Percentiles rank a stretch among this genome's conserved stretches.
Conservation (phyloP, 2,329 filamentous ascomycete species). For the Coccinonectria pachysandricola region DNA sequence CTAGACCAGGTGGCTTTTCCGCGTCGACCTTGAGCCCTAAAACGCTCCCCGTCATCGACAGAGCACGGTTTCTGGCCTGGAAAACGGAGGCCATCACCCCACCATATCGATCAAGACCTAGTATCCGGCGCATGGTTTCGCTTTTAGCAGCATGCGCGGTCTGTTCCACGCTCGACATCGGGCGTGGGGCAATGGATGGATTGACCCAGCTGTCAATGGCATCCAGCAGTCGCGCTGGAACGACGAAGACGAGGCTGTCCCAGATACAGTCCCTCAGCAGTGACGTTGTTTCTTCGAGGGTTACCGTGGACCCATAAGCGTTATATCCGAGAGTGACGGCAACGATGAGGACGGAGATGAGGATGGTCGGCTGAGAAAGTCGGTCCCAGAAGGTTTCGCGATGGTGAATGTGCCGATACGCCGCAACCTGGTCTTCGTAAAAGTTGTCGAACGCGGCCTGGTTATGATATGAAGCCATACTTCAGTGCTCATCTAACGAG, state of each 20-base stretch:
- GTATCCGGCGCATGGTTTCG: conserved; percentile 51
- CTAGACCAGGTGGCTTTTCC: conserved; percentile 56
- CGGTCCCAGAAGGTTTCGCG: conserved; percentile 21
- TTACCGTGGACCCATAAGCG: conserved; percentile 22
- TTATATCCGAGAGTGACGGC: conserved; percentile 25
- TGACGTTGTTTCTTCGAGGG: conserved; percentile 18
- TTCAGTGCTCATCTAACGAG: conserved; percentile 18
- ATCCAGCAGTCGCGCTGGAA: conserved; percentile 48
- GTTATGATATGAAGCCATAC: conserved; percentile 23
- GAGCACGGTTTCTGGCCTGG: conserved; percentile 45
- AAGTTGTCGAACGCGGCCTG: conserved; percentile 23
- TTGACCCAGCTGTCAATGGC: conserved; percentile 45
- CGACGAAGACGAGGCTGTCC: conserved; percentile 47
- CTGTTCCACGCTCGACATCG: conserved; percentile 27
- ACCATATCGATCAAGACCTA: conserved; percentile 45
- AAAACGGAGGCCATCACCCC: conserved; percentile 48
- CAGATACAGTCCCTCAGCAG: conserved; percentile 39
- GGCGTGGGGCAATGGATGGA: conserved; percentile 31
- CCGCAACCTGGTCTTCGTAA: conserved; percentile 26
- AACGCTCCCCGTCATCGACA: conserved; percentile 40
- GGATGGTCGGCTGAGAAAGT: conserved; percentile 24
- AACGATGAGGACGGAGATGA: conserved; percentile 25
- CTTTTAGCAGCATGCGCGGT: conserved; percentile 49
- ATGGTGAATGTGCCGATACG: conserved; percentile 21
- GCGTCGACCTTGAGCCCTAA: conserved; percentile 28